Evolutionary conservation across 2,329 filamentous ascomycete genomes (phyloP).

Genomic region (Seiridium unicorne): DNA sequence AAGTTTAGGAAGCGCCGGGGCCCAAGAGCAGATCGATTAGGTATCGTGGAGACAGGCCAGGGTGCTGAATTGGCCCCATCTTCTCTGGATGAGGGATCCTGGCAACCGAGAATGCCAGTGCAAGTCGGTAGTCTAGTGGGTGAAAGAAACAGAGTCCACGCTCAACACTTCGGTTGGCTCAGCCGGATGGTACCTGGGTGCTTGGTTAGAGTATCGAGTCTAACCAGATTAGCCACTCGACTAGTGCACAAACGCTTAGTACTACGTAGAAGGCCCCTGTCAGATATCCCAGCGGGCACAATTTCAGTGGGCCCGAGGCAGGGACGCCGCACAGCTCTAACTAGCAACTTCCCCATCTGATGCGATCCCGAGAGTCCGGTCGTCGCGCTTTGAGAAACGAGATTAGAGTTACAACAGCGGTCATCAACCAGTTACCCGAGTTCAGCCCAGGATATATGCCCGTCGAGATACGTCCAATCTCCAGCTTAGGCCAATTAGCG

Average conservation of each 20-base stretch:
- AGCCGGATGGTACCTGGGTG: neutral
- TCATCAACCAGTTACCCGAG: neutral
- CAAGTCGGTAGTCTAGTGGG: too few relatives aligned
- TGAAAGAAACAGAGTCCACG: neutral
- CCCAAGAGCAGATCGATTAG: too few relatives aligned
- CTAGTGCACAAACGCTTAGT: too few relatives aligned
- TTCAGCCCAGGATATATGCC: neutral
- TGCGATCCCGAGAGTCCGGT: neutral
- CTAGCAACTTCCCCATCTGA: neutral
- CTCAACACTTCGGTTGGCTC: neutral
- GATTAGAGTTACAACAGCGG: neutral
- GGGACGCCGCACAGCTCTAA: neutral
- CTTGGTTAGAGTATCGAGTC: too few relatives aligned
- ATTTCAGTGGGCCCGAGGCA: neutral
- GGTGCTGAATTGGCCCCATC: too few relatives aligned
- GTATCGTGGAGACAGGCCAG: too few relatives aligned
- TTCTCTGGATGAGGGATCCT: too few relatives aligned
- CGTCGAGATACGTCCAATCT: neutral
- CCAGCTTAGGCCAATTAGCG: neutral
- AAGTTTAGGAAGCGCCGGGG: too few relatives aligned
- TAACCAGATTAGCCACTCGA: too few relatives aligned
- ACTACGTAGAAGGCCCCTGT: neutral
- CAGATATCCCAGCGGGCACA: neutral
- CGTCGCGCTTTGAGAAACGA: neutral
- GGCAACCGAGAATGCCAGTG: too few relatives aligned